phyloP scores from a whole-genome alignment of 176 grass and related monocot genomes.

The Dactylis glomerata region DNA sequence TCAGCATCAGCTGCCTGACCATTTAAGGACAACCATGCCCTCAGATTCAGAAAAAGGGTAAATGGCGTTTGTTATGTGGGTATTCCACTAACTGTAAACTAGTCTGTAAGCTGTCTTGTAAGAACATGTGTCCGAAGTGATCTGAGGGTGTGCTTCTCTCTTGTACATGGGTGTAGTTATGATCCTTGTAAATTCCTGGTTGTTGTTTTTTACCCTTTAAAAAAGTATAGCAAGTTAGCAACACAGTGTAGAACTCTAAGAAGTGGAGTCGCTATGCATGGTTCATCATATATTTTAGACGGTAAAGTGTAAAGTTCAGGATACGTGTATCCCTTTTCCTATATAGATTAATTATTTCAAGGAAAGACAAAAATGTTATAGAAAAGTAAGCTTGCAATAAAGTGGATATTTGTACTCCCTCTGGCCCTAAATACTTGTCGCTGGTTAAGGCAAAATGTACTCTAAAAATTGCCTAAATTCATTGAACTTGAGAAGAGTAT shows the following conservation, averaged over 20 bases:
- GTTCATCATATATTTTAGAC: neutral
- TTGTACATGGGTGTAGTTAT: conserved; percentile 30
- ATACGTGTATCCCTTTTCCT: neutral
- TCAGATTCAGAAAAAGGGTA: conserved; percentile 3
- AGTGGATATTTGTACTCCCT: neutral
- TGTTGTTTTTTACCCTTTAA: neutral
- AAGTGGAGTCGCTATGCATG: neutral
- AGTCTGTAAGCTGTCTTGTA: neutral
- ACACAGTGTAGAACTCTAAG: neutral
- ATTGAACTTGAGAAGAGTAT: no score
- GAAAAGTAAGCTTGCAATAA: neutral
- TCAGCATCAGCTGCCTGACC: neutral
- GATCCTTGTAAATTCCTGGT: neutral
- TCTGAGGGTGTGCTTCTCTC: neutral
- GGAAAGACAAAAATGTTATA: neutral
- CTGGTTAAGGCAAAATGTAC: no score
- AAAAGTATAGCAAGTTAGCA: neutral
- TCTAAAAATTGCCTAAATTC: no score
- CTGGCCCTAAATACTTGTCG: no score
- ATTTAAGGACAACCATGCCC: conserved; percentile 26
- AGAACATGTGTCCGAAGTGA: conserved; percentile 20
- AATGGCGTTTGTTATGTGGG: conserved; percentile 33
- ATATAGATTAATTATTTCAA: neutral
- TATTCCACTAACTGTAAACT: conserved; percentile 45
- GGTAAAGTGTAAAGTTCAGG: neutral